These are phyloP conservation scores for Toxicodendron radicans DNA, from an alignment of 345 rosid species.

Conservation along the genomic window DNA sequence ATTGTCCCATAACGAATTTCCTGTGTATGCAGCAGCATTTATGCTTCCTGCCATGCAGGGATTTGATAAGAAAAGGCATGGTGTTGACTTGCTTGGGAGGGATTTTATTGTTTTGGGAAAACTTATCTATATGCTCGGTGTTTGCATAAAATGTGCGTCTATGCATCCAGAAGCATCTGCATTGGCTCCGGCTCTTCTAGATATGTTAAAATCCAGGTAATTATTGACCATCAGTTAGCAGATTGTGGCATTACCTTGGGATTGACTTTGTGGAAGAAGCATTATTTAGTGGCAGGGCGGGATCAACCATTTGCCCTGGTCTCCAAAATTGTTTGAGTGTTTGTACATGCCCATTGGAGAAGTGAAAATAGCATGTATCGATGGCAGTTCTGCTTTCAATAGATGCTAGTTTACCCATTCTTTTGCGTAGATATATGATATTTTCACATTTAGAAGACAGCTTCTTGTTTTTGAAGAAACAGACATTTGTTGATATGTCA, in stretches of 20 bases:
- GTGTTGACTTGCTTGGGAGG: slow-evolving; percentile 94
- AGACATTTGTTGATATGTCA: neutral
- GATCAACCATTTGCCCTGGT: neutral
- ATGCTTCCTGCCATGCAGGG: slow-evolving; percentile 99
- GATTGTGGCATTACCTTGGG: neutral
- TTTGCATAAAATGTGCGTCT: slow-evolving; percentile 81
- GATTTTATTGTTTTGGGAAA: slow-evolving; percentile 94
- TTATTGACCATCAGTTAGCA: neutral
- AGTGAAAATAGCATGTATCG: neutral
- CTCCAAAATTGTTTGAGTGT: neutral
- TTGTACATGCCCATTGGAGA: neutral
- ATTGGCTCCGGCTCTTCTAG: slow-evolving; percentile 75
- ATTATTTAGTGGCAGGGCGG: neutral
- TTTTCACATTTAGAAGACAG: neutral
- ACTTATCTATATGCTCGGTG: slow-evolving; percentile 90
- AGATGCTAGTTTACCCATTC: neutral
- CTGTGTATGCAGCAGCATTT: slow-evolving; percentile 84
- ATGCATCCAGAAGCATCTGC: slow-evolving; percentile 96
- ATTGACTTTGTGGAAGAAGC: slow-evolving; percentile 5
- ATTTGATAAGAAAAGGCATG: slow-evolving; percentile 87
- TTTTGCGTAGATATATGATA: neutral
- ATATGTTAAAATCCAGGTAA: slow-evolving; percentile 86
- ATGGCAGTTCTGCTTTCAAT: neutral
- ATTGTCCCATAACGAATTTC: slow-evolving; percentile 76
- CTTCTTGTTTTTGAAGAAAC: too few relatives aligned